Base-by-base conservation (phyloP, 192 early-diverging fungal species). In the Funneliformis mosseae region DNA sequence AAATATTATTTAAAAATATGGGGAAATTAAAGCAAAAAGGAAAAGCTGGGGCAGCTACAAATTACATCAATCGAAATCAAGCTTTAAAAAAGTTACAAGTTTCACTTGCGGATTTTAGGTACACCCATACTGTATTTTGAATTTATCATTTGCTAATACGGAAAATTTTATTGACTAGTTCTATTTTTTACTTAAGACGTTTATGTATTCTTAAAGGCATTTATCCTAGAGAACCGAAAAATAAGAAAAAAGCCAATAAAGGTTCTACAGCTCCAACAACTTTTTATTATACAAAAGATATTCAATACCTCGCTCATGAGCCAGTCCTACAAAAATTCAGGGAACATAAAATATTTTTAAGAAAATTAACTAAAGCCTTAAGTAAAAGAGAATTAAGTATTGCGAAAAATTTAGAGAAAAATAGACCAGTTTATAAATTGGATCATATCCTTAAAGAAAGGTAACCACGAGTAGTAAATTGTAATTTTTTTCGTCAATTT, bases 141-240 rank as follows among this genome's bases (percentile, higher is more conserved):
- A 18, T 69, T 10, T 25, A 23, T 78, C 18, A 25, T 71, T 39
- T 46, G 41, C 60, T 50, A 7, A 9, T 77, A 33, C 50, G 62
- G 21, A 21, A 41, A 42, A 68, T 27, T 4, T 55, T 8, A 39
- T 62, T 50, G 7, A 41, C 28, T 50, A 45, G 76, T 64, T 39
- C 39, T 48, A 76, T 10, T 80, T 45, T 39, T 77, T 41, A 16
- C 28, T 55, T 21, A 81, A 91, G 97, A 83, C 95, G 97, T 33
- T 88, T 99, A 59, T 98, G 97, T 86, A 99, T 99, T 87, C 88
- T 99, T 80, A 99, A 99, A 88, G 98, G 98, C 41, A 94, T 99
- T 79, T 99, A 99, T 87, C 98, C 98, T 8, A 92, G 95, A 39
- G 96, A 98, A 86, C 98, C 98, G 59, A 91, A 88, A 75, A 96